Percentiles rank a stretch among this genome's conserved stretches.
These are phyloP conservation scores for Haematococcus sp. DNA, from an alignment of 139 green algal genomes.

Conservation along the genomic window DNA sequence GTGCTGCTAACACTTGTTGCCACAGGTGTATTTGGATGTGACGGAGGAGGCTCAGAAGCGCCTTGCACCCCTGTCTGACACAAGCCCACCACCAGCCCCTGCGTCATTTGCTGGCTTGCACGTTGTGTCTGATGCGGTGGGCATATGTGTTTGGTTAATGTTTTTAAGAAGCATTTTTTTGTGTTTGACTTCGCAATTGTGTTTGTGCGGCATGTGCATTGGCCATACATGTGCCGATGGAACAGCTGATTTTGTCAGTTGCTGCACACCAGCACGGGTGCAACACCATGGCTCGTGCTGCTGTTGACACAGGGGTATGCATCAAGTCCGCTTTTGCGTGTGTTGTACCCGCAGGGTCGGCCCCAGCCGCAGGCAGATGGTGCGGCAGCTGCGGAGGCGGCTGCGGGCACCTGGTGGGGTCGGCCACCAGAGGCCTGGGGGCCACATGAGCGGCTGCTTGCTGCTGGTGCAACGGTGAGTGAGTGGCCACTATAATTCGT, in stretches of 20 bases:
- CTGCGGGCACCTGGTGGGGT: slow-evolving; percentile 50
- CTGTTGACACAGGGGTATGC: no score
- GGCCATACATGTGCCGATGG: no score
- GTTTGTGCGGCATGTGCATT: no score
- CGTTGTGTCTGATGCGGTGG: neutral
- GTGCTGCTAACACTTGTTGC: neutral
- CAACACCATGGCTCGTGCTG: no score
- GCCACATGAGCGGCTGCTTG: slow-evolving; percentile 59
- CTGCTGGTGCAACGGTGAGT: slow-evolving; percentile 47
- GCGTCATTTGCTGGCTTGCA: slow-evolving; percentile 7
- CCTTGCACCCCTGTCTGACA: neutral
- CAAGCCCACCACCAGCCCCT: neutral
- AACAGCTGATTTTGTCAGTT: no score
- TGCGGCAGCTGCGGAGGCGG: neutral
- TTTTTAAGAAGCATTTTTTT: neutral
- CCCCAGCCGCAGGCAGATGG: no score
- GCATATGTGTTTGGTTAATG: neutral
- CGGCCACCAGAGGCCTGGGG: slow-evolving; percentile 44
- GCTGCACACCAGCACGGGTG: no score
- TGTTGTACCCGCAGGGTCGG: no score
- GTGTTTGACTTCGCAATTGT: neutral
- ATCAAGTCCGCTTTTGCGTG: no score
- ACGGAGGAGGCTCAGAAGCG: slow-evolving; percentile 11
- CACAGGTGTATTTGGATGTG: slow-evolving; percentile 24
- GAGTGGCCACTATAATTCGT: no score